Base-by-base conservation (phyloP, 768 basidiomycete species). In the Lentinula detonsa region DNA sequence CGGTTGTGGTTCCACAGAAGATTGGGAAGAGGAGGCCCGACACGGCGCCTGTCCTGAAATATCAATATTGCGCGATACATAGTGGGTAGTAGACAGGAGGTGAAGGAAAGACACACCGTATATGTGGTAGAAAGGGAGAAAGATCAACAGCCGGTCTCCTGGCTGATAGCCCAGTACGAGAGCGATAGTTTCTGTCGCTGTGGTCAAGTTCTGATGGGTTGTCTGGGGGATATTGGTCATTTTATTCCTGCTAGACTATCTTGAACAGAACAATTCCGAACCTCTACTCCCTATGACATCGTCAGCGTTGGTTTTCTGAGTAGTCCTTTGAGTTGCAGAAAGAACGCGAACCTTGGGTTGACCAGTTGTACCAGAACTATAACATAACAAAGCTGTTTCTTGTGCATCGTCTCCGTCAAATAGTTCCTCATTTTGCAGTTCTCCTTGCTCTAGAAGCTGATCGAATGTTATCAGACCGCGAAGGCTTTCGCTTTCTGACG, bases 341-440 rank as follows among this genome's bases (percentile, higher is more conserved):
- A 9, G 37, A 28, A 52, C 8, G 13, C 57, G 11, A 57, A 81
- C 91, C 72, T 93, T 94, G 2, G 91, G 86, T 64, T 85, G 84
- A 2, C 91, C 89, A 0, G 88, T 91, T 0, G 91, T 93, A 5
- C 91, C 91, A 34, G 62, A 62, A 42, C 62, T 62, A 55, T 91
- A 91, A 60, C 87, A 90, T 46, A 91, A 68, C 63, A 83, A 83
- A 2, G 76, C 71, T 0, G 90, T 90, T 65, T 88, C 85, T 57
- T 85, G 68, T 2, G 85, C 76, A n/a, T 74, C 67, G 0, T 76
- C 64, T 0, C 81, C 85, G 9, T 84, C 77, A 54, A 87, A 84
- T 64, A 72, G 75, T 64, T 83, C 85, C 67, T 89, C 87, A 2
- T 75, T 66, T 10, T 65, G 60, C 11, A 90, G 73, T 13, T 72